Evolutionary conservation across 768 basidiomycete genomes (phyloP), one percentile per base, ranked within the genome.

Genomic region (Termitomyces sp.): DNA sequence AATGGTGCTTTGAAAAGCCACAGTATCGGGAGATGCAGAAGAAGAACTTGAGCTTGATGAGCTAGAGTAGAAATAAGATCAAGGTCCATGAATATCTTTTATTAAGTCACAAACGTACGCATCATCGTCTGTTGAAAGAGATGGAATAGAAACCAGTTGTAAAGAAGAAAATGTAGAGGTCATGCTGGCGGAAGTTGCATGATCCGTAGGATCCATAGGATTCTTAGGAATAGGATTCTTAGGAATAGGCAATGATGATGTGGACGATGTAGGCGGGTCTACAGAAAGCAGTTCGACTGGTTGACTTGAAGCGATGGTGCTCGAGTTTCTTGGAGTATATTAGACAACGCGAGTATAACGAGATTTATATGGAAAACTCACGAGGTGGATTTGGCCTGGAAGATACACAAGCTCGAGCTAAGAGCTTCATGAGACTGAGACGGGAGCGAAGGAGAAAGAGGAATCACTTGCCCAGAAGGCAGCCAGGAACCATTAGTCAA

Each of bases 361-460:
- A 30, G 32, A 22, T 14, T 36, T 22, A 28, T 26, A 49, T 20
- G 26, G 14, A 14, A 16, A 22, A 10, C 60, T 52, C 54, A 60
- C 60, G 46, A 48, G 22, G 33, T 44, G 35, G 43, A 35, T 48
- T 40, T 54, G 3, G 60, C 60, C 28, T 22, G 45, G n/a, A 60
- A 5, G 26, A 50, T 11, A 49, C 60, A 60, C 13, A 41, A 57
- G 11, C 60, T 54, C 18, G 40, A 57, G 11, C 59, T 60, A 26
- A n/a, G 11, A 8, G 3, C 6, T 35, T 40, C 38, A 43, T 47
- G 13, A 52, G 47, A 36, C 14, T 47, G 13, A 52, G 47, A 28
- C 9, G 4, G 33, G 41, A 5, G 44, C 2, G 20, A 45, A 49
- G 40, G n/a, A 18, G 1, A 28, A 28, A 18, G 33, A 22, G 22